phyloP scores from a whole-genome alignment of 805 yeast genomes.

The Saccharomycopsis sp. region DNA sequence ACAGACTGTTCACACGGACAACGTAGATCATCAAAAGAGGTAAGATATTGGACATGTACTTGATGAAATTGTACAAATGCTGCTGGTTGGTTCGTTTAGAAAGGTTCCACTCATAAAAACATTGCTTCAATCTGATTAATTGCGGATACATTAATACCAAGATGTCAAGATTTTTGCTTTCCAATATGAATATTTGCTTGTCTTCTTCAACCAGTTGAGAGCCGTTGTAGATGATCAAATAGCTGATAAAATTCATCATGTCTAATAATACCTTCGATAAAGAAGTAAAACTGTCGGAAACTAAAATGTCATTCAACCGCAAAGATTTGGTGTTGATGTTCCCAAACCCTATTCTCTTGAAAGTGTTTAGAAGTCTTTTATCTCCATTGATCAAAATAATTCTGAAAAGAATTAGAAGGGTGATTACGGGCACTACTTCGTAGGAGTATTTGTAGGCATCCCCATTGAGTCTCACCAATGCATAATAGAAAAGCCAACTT shows the following conservation, averaged over 20 bases:
- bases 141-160: conserved; percentile 48
- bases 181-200: not conserved
- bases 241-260: conserved; percentile 46
- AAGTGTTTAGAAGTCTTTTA: conserved; percentile 41
- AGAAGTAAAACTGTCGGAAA: conserved; percentile 82
- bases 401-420: conserved; percentile 7
- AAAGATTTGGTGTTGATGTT: conserved; percentile 45
- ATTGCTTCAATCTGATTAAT: conserved; percentile 74
- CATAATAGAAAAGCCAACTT: conserved; percentile 5
- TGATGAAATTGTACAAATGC: conserved; percentile 65
- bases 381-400: conserved; percentile 8
- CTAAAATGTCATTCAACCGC: conserved; percentile 71
- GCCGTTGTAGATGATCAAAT: conserved; percentile 29
- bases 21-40: conserved; percentile 43
- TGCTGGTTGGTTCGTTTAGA: conserved; percentile 38
- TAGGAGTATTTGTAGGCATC: not conserved
- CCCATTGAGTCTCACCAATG: not conserved
- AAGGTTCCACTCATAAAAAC: conserved; percentile 57
- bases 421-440: conserved; percentile 14
- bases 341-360: conserved; percentile 51
- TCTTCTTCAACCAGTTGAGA: not conserved
- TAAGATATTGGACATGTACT: conserved; percentile 58
- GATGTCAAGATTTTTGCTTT: conserved; percentile 28
- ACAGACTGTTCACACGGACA: conserved; percentile 18
- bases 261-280: conserved; percentile 74